Evolutionary conservation across 495 filamentous ascomycete species (phyloP).

Genomic region (Talaromyces proteolyticus): DNA sequence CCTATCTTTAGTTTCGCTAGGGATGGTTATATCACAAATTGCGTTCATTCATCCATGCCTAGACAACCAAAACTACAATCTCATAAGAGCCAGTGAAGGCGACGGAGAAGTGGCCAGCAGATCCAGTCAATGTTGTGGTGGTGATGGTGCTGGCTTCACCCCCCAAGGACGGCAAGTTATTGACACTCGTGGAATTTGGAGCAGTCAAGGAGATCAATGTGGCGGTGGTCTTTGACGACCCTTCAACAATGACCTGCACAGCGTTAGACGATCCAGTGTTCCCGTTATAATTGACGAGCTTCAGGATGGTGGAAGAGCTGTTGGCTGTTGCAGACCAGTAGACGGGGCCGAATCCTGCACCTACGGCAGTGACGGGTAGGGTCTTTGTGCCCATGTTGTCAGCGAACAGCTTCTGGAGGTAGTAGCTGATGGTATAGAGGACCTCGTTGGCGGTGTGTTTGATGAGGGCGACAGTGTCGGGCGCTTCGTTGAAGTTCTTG

Average conservation of each 20-base stretch:
- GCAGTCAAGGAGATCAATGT: neutral
- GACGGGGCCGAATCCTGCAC: constrained; percentile 40
- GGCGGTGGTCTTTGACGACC: neutral
- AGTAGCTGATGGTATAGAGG: constrained; percentile 30
- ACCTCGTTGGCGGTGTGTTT: constrained; percentile 40
- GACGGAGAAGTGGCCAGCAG: neutral
- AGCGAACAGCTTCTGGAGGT: constrained; percentile 42
- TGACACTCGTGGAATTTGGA: neutral
- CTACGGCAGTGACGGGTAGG: constrained; percentile 37
- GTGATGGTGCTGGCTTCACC: neutral
- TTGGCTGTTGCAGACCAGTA: constrained; percentile 53
- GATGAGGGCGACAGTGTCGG: constrained; percentile 28
- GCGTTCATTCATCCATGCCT: neutral
- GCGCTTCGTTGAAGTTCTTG: constrained; percentile 30
- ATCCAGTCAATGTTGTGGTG: neutral
- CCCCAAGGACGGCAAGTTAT: neutral
- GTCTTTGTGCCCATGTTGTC: constrained; percentile 49
- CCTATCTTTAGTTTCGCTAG: too few relatives aligned
- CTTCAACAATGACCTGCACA: neutral
- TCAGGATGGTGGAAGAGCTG: constrained; percentile 24
- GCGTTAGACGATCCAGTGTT: neutral
- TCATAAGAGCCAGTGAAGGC: neutral
- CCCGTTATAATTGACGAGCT: constrained; percentile 23
- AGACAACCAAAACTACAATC: neutral
- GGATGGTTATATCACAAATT: too few relatives aligned